These are phyloP conservation scores for Kodamaea hsintzibuensis DNA, from an alignment of 805 yeast species.

Conservation along the genomic window DNA sequence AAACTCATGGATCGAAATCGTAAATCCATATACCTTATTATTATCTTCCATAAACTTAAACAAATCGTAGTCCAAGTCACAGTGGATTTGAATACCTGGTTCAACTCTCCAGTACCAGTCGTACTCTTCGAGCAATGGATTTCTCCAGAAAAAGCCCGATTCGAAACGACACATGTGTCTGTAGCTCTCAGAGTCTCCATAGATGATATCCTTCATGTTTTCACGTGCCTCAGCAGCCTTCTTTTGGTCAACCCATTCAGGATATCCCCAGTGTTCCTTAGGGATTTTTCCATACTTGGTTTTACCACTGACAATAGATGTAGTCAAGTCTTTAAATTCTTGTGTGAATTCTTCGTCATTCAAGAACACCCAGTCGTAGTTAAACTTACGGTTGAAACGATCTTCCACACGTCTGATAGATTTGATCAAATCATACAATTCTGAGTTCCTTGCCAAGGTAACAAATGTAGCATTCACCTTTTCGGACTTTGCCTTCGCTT, in stretches of 20 bases:
- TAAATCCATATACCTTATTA: slow-evolving; percentile 82
- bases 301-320: slow-evolving; percentile 75
- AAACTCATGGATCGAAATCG: slow-evolving; percentile 80
- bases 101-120: slow-evolving; percentile 96
- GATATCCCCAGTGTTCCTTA: slow-evolving; percentile 82
- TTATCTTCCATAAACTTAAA: slow-evolving; percentile 75
- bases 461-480: slow-evolving; percentile 80
- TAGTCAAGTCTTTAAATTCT: slow-evolving; percentile 72
- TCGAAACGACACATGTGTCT: slow-evolving; percentile 94
- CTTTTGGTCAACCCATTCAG: slow-evolving; percentile 73
- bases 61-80: slow-evolving; percentile 86
- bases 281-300: slow-evolving; percentile 80
- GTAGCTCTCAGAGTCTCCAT: slow-evolving; percentile 73
- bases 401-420: slow-evolving; percentile 83
- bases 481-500: slow-evolving; percentile 12
- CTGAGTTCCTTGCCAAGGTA: slow-evolving; percentile 73
- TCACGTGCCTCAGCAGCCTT: slow-evolving; percentile 68
- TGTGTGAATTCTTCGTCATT: slow-evolving; percentile 85
- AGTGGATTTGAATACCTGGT: slow-evolving; percentile 76
- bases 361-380: slow-evolving; percentile 94
- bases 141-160: slow-evolving; percentile 85
- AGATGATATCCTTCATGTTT: slow-evolving; percentile 63
- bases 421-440: slow-evolving; percentile 57
- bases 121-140: slow-evolving; percentile 67
- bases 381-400: slow-evolving; percentile 75